phyloP scores from a whole-genome alignment of 495 filamentous ascomycete genomes.

The Neurospora sp. region DNA sequence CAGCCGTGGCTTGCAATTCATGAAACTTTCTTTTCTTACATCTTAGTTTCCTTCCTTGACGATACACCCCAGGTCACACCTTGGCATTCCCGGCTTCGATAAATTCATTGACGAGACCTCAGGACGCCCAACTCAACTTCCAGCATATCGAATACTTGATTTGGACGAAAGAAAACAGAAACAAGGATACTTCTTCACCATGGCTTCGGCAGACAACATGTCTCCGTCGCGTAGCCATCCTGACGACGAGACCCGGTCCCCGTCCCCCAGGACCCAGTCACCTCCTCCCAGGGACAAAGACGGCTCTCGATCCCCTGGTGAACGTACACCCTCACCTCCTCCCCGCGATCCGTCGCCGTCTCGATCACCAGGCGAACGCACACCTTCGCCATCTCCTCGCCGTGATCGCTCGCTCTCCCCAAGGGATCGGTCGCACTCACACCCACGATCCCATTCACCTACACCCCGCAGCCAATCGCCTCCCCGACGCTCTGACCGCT shows the following conservation, averaged over 20 bases:
- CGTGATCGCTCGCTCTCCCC: conserved; percentile 6
- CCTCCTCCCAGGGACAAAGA: background rate
- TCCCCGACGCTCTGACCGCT: conserved; percentile 1
- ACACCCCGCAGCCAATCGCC: conserved; percentile 3
- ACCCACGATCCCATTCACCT: conserved; percentile 1
- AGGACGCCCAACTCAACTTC: background rate
- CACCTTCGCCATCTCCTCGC: background rate
- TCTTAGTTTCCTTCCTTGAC: background rate
- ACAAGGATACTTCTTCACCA: conserved; percentile 1
- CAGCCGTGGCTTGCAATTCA: background rate
- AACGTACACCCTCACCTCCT: background rate
- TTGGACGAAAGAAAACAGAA: background rate
- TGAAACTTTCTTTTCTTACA: background rate
- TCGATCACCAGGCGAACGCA: background rate
- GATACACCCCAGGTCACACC: background rate
- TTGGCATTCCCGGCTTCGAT: background rate
- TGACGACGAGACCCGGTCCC: conserved; percentile 5
- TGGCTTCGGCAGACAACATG: conserved; percentile 18
- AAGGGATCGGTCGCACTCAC: background rate
- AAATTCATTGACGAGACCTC: background rate
- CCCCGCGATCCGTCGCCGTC: background rate
- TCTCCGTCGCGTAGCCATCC: conserved; percentile 14
- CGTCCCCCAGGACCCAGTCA: background rate
- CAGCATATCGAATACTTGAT: background rate
- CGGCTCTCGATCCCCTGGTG: background rate